Percentiles rank a stretch among this genome's conserved stretches.
These are phyloP conservation scores for Cercospora nicotianae DNA, from an alignment of 2,329 filamentous ascomycete genomes.

Conservation along the genomic window DNA sequence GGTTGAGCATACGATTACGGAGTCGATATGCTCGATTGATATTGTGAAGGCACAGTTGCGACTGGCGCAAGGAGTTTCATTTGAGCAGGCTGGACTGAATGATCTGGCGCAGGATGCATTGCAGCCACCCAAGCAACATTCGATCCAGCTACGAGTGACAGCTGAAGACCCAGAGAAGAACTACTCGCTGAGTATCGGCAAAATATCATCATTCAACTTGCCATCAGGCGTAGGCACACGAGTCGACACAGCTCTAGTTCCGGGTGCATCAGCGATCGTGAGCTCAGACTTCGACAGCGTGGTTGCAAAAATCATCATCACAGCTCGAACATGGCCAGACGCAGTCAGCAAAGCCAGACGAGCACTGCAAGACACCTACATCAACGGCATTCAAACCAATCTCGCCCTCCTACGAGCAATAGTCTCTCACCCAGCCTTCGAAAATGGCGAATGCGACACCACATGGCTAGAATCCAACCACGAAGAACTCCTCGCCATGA, in stretches of 20 bases:
- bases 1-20: constrained; percentile 63
- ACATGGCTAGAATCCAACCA: constrained; percentile 59
- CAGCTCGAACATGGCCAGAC: constrained; percentile 54
- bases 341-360: constrained; percentile 55
- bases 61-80: constrained; percentile 52
- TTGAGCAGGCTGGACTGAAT: constrained; percentile 37
- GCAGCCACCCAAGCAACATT: constrained; percentile 43
- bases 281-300: constrained; percentile 60
- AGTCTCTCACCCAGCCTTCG: constrained; percentile 53
- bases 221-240: constrained; percentile 60
- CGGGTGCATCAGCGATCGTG: constrained; percentile 46
- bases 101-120: constrained; percentile 37
- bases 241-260: constrained; percentile 57
- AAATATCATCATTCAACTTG: constrained; percentile 55
- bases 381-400: constrained; percentile 62
- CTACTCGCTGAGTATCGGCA: constrained; percentile 62
- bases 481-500: constrained; percentile 39
- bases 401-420: constrained; percentile 57
- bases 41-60: constrained; percentile 57
- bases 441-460: constrained; percentile 52
- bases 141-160: constrained; percentile 60
- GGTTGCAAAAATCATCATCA: constrained; percentile 60
- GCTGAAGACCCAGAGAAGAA: constrained; percentile 56
- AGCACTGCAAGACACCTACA: constrained; percentile 56
- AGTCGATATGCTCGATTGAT: constrained; percentile 55